Evolutionary conservation across 495 filamentous ascomycete genomes (phyloP).

Genomic region (Oleoguttula mirabilis): DNA sequence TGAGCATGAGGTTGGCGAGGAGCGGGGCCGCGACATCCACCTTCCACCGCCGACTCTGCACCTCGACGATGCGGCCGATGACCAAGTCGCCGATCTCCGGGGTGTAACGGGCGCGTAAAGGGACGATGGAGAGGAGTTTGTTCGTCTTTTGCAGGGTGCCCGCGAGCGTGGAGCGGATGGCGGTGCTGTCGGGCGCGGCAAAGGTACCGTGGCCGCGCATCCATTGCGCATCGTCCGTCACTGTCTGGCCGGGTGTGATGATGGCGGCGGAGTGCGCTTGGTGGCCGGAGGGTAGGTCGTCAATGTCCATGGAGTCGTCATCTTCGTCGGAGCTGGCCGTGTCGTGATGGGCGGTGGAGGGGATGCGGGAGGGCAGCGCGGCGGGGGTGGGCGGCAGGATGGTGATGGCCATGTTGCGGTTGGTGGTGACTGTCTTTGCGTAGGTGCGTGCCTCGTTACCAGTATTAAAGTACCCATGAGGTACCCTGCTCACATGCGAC

Average conservation of each 20-base stretch:
- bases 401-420: constrained; percentile 72
- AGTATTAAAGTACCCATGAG: no score
- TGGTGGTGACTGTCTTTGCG: no score
- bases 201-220: constrained; percentile 40
- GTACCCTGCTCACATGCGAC: no score
- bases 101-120: constrained; percentile 83
- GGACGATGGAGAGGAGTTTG: constrained; percentile 82
- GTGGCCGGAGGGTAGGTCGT: constrained; percentile 32
- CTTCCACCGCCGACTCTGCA: constrained; percentile 80
- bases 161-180: constrained; percentile 74
- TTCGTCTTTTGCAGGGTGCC: constrained; percentile 84
- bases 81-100: constrained; percentile 94
- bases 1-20: constrained; percentile 69
- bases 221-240: constrained; percentile 90
- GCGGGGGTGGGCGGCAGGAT: constrained; percentile 53
- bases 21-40: constrained; percentile 81
- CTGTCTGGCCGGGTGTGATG: constrained; percentile 78
- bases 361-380: constrained; percentile 20
- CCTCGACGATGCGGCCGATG: constrained; percentile 83
- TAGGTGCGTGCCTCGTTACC: no score
- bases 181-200: constrained; percentile 37
- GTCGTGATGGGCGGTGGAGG: constrained; percentile 26
- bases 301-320: constrained; percentile 52
- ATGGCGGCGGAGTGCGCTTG: constrained; percentile 40
- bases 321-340: constrained; percentile 20